Evolutionary conservation across 2,329 filamentous ascomycete species (phyloP).

Genomic region (Fusarium ambrosium): DNA sequence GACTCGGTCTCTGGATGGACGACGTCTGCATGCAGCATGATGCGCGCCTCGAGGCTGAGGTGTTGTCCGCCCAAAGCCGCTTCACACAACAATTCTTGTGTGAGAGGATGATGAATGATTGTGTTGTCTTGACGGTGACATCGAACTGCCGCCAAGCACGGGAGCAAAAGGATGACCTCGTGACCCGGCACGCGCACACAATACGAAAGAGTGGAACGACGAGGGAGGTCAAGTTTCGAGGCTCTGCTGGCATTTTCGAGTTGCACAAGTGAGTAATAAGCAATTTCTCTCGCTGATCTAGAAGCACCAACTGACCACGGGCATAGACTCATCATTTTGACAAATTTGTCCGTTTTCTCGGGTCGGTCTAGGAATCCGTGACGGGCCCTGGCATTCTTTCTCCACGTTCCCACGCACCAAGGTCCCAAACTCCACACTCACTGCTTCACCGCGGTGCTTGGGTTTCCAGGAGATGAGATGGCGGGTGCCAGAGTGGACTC

Average conservation of each 20-base stretch:
- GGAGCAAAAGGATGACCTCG: constrained; percentile 27
- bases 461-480: not conserved
- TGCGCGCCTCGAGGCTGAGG: constrained; percentile 16
- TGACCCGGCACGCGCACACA: constrained; percentile 35
- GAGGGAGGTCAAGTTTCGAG: constrained; percentile 20
- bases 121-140: constrained; percentile 33
- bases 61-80: not conserved
- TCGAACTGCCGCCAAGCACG: constrained; percentile 27
- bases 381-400: constrained; percentile 18
- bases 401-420: constrained; percentile 18
- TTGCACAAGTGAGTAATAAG: constrained; percentile 31
- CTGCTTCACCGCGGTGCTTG: constrained; percentile 20
- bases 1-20: not conserved
- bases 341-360: constrained; percentile 7
- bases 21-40: constrained; percentile 16
- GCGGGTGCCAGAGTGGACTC: constrained; percentile 8
- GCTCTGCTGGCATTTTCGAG: constrained; percentile 19
- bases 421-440: constrained; percentile 20
- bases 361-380: constrained; percentile 16
- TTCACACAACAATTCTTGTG: not conserved
- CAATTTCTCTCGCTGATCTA: constrained; percentile 19
- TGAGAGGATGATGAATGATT: not conserved
- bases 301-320: constrained; percentile 5
- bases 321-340: not conserved
- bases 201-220: constrained; percentile 35